These are phyloP conservation scores for Streptanthus diversifolius DNA, from an alignment of 345 rosid species.

Conservation along the genomic window DNA sequence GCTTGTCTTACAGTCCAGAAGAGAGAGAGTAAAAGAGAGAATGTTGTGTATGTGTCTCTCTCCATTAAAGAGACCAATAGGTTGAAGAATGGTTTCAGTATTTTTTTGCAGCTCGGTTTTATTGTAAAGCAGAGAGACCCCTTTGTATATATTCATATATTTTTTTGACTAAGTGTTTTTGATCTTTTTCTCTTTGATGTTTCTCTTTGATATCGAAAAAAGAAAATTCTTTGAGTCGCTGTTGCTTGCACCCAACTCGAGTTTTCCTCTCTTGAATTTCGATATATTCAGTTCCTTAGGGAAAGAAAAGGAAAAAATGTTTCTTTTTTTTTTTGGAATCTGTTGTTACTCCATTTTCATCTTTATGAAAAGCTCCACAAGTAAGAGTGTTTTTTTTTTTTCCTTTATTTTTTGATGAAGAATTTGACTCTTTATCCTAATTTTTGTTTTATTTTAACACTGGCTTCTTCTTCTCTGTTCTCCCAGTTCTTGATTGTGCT, in stretches of 20 bases:
- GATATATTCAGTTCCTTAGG: background rate
- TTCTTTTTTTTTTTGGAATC: background rate
- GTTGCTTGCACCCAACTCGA: conserved; percentile 15
- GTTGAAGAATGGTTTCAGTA: background rate
- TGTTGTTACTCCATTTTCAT: conserved; percentile 18
- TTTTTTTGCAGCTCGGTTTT: background rate
- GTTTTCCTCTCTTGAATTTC: conserved; percentile 1
- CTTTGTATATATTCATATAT: background rate
- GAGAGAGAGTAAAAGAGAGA: conserved; percentile 18
- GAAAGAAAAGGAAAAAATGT: background rate
- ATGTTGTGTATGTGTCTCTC: conserved; percentile 3
- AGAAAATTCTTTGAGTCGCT: background rate
- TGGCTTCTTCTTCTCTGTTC: too few relatives aligned
- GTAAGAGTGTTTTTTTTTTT: background rate
- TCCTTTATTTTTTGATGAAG: background rate
- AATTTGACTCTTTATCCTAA: background rate
- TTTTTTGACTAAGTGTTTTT: conserved; percentile 13
- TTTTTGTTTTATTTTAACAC: too few relatives aligned
- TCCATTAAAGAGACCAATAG: conserved; percentile 8
- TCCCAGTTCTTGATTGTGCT: background rate
- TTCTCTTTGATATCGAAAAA: background rate
- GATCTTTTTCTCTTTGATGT: background rate
- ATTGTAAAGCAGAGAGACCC: background rate
- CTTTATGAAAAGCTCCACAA: background rate
- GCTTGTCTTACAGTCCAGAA: conserved; percentile 5